Evolutionary conservation across 495 filamentous ascomycete genomes (phyloP).

Genomic region (Penicillium verhagenii): DNA sequence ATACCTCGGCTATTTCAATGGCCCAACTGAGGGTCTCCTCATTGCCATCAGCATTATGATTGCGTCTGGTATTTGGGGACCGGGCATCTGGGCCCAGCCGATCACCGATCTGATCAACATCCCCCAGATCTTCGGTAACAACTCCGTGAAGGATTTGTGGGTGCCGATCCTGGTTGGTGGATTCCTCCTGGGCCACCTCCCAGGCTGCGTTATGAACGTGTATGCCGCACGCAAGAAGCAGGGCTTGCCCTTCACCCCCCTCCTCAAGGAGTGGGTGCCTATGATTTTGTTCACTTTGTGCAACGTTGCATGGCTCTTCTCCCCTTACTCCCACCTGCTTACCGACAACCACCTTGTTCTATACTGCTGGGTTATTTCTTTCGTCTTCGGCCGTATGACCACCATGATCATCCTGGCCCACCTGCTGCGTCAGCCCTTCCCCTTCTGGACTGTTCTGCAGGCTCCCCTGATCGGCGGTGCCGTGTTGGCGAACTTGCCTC

Average conservation of each 20-base stretch:
- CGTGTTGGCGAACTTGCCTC: constrained; percentile 76
- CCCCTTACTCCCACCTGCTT: constrained; percentile 77
- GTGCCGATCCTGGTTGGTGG: constrained; percentile 68
- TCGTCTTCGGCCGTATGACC: constrained; percentile 99
- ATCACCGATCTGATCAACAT: constrained; percentile 64
- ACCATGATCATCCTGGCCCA: constrained; percentile 99
- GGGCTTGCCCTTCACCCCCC: constrained; percentile 72
- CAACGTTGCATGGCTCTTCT: constrained; percentile 81
- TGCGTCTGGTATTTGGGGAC: constrained; percentile 81
- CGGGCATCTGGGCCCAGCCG: constrained; percentile 78
- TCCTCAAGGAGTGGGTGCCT: constrained; percentile 93
- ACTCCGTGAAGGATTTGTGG: constrained; percentile 83
- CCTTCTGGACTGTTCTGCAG: constrained; percentile 92
- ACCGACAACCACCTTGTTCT: constrained; percentile 81
- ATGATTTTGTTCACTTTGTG: constrained; percentile 76
- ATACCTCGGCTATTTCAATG: constrained; percentile 96
- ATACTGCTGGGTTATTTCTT: constrained; percentile 89
- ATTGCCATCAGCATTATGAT: constrained; percentile 85
- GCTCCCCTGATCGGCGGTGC: constrained; percentile 82
- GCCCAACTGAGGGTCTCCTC: constrained; percentile 92
- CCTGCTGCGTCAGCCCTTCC: constrained; percentile 88
- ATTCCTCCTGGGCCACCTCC: constrained; percentile 79
- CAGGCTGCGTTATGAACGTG: constrained; percentile 77
- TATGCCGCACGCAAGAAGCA: constrained; percentile 68
- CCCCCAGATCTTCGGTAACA: constrained; percentile 57